Base-by-base conservation (phyloP, 179 eudicot genomes). In the Corrigiola litoralis region DNA sequence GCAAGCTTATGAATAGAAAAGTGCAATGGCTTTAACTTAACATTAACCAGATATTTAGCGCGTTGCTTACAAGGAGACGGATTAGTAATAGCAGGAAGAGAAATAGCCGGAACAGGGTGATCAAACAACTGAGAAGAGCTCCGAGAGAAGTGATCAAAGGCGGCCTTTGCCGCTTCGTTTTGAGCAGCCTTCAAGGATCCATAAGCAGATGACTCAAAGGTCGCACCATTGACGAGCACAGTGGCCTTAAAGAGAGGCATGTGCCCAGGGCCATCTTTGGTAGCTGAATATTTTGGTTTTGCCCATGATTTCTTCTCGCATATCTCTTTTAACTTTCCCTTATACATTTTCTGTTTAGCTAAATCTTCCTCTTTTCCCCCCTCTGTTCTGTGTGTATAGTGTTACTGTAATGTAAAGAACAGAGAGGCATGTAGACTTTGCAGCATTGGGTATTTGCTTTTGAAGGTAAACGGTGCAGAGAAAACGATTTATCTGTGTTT, bases 101-200 rank as follows among this genome's bases (percentile, higher is more conserved):
- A n/a, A n/a, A n/a, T n/a, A n/a, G n/a, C 45, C 34, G 64, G 16
- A 67, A 29, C 20, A 45, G 38, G 38, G 28, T 12, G 50, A n/a
- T 42, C 13, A 37, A 47, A 20, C 37, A 17, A 18, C 12, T n/a
- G 31, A 32, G 61, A 33, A 24, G 65, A 57, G 45, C 37, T 45
- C n/a, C 24, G 11, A 21, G 66, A 49, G 57, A 59, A 59, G 49
- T 68, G 51, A 14, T 34, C 38, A n/a, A 59, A 59, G 48, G 72
- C 66, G 10, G 42, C 55, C 51, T 48, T 34, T 48, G 72, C 72
- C 49, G 72, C 66, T 68, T 68, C 44, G 8, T 59, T 49, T 4
- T 68, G 72, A 48, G 72, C 66, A 46, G 48, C 50, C 17, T 59
- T 68, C 59, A 59, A 18, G 11, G 72, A 48, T 28, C 54, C 55